Conservation (phyloP, 805 yeast genomes). For the Tetrapisispora nanseiensis region DNA sequence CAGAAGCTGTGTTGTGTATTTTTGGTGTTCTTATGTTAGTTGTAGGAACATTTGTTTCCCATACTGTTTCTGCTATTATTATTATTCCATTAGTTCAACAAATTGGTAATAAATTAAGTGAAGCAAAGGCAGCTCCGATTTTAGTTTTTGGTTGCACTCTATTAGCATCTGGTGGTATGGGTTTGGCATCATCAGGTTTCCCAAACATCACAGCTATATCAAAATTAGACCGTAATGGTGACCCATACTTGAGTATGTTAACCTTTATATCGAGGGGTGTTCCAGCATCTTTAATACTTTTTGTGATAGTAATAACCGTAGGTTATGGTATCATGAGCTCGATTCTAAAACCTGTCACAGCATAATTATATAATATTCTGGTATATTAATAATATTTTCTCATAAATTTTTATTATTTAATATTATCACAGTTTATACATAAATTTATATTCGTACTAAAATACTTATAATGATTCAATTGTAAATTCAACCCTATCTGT, state of each 20-base stretch:
- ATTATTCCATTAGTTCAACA: conserved; percentile 83
- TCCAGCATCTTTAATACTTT: conserved; percentile 73
- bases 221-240: conserved; percentile 85
- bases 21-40: conserved; percentile 77
- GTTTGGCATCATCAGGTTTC: conserved; percentile 92
- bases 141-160: conserved; percentile 41
- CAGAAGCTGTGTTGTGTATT: conserved; percentile 64
- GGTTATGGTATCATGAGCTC: conserved; percentile 69
- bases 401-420: neutral
- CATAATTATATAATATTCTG: neutral
- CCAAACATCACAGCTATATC: conserved; percentile 98
- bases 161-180: conserved; percentile 91
- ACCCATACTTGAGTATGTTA: conserved; percentile 69
- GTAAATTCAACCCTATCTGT: no score
- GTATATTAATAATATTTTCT: neutral
- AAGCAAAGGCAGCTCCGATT: conserved; percentile 56
- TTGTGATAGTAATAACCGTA: conserved; percentile 57
- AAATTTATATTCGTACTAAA: neutral
- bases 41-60: conserved; percentile 91
- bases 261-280: conserved; percentile 86
- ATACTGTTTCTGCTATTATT: conserved; percentile 92
- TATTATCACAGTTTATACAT: neutral
- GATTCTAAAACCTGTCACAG: conserved; percentile 15
- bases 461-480: no score
- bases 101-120: conserved; percentile 61